Evolutionary conservation across 768 basidiomycete genomes (phyloP).

Genomic region (Lyophyllum shimeji): DNA sequence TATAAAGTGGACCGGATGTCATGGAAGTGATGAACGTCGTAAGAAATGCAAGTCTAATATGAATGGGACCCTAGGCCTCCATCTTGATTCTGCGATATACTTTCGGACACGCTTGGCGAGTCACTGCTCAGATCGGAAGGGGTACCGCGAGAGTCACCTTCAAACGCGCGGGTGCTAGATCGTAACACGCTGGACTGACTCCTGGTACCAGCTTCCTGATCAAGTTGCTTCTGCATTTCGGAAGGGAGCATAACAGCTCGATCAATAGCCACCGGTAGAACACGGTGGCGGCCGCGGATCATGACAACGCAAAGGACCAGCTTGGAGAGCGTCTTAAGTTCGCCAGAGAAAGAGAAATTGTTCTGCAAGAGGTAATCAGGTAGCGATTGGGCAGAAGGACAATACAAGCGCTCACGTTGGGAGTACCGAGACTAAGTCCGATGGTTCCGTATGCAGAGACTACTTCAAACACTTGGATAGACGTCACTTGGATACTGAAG

Average conservation of each 20-base stretch:
- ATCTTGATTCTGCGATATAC: too few species aligned
- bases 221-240: conserved; percentile 45
- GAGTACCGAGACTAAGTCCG: conserved; percentile 87
- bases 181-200: not conserved
- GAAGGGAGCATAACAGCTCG: conserved; percentile 80
- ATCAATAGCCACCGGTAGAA: conserved; percentile 85
- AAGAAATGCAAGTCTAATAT: too few species aligned
- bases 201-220: conserved; percentile 11
- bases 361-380: conserved; percentile 42
- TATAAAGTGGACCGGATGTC: too few species aligned
- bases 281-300: conserved; percentile 91
- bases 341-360: conserved; percentile 80
- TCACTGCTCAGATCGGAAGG: too few species aligned
- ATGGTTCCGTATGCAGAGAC: conserved; percentile 89
- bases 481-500: not conserved
- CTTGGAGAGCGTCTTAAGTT: conserved; percentile 80
- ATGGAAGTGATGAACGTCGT: too few species aligned
- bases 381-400: not conserved
- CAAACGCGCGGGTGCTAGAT: not conserved
- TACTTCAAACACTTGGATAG: conserved; percentile 72
- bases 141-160: too few species aligned
- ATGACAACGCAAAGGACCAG: conserved; percentile 86
- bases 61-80: too few species aligned
- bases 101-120: too few species aligned
- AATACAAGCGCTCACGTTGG: conserved; percentile 49